phyloP scores from a whole-genome alignment of 768 basidiomycete species.

The Leucosporidium scottii region DNA sequence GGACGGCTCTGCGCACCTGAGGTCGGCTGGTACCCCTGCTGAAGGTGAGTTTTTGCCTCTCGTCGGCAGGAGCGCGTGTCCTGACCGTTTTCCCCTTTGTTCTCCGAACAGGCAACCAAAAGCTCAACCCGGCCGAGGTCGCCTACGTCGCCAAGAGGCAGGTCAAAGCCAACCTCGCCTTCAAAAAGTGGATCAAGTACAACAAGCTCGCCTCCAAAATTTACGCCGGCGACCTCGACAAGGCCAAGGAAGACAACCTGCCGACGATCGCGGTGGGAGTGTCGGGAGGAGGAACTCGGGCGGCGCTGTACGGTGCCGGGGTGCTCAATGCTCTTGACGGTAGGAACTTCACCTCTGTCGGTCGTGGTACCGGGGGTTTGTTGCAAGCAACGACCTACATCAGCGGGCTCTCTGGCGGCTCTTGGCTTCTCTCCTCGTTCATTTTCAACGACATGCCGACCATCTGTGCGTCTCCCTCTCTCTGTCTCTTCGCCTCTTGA shows the following conservation, averaged over 20 bases:
- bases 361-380: constrained; percentile 50
- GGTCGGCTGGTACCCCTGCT: no score
- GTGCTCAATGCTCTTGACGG: constrained; percentile 56
- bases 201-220: neutral
- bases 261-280: constrained; percentile 57
- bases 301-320: constrained; percentile 59
- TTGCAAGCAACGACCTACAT: constrained; percentile 63
- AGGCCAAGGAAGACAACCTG: neutral
- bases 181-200: neutral
- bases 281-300: constrained; percentile 62
- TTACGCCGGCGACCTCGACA: neutral
- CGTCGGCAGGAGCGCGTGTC: no score
- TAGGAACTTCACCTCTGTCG: constrained; percentile 52
- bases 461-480: constrained; percentile 37
- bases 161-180: neutral
- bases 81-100: no score
- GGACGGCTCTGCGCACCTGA: no score
- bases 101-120: neutral
- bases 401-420: constrained; percentile 48
- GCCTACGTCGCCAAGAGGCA: neutral
- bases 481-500: neutral
- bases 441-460: constrained; percentile 59
- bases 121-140: neutral
- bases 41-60: no score
- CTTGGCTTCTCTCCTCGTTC: constrained; percentile 46